phyloP scores from a whole-genome alignment of 768 basidiomycete genomes.

The Tylopilus sp. region DNA sequence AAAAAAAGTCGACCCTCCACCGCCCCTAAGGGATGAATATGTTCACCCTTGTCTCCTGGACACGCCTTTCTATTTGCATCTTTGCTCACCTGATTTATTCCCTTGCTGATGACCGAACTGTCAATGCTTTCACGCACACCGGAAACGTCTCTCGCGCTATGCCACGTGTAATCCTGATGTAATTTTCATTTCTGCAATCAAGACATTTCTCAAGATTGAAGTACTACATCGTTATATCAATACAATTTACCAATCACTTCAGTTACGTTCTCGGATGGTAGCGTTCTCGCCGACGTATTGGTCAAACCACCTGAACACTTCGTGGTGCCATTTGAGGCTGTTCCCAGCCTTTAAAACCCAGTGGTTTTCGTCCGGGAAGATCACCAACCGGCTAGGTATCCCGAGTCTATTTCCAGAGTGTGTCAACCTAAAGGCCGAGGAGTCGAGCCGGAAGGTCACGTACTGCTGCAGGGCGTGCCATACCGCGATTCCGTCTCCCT shows the following conservation, averaged over 20 bases:
- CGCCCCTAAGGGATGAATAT: constrained; percentile 7
- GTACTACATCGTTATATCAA: background rate
- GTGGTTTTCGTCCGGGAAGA: constrained; percentile 91
- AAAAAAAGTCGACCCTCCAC: constrained; percentile 14
- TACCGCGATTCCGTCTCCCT: constrained; percentile 77
- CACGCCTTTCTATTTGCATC: background rate
- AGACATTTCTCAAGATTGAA: background rate
- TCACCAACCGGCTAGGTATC: constrained; percentile 70
- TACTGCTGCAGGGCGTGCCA: constrained; percentile 87
- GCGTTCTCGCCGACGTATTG: constrained; percentile 48
- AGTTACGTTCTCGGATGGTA: constrained; percentile 11
- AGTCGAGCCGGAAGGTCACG: constrained; percentile 27
- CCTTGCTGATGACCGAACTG: constrained; percentile 6
- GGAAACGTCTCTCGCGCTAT: constrained; percentile 6
- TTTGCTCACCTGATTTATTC: constrained; percentile 10
- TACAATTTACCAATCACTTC: background rate
- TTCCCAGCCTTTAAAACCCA: constrained; percentile 85
- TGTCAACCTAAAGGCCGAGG: background rate
- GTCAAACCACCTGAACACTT: constrained; percentile 90
- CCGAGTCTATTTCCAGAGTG: constrained; percentile 45
- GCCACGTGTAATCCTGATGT: constrained; percentile 7
- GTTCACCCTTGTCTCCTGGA: background rate
- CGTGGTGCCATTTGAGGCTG: constrained; percentile 92
- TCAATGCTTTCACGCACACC: constrained; percentile 1
- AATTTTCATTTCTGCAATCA: constrained; percentile 4